A percentile compares a stretch with the other conserved stretches of the same genome.
Evolutionary conservation across 2,329 filamentous ascomycete genomes (phyloP).

Genomic region (Colletotrichum horii): DNA sequence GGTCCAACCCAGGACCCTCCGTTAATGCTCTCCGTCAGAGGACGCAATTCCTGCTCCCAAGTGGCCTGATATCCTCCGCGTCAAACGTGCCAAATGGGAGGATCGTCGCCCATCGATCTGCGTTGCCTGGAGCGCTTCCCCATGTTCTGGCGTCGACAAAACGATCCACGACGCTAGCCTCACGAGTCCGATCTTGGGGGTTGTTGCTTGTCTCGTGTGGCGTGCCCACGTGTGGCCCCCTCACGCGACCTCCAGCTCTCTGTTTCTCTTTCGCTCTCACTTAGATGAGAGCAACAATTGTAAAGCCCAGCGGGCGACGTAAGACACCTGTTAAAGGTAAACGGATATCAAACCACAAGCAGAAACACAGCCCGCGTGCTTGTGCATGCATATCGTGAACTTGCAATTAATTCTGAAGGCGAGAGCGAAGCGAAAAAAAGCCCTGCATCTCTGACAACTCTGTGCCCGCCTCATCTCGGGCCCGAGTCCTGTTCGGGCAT

Average conservation of each 20-base stretch:
- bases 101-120: not conserved
- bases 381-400: not conserved
- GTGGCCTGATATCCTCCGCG: not conserved
- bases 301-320: not conserved
- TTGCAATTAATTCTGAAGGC: not conserved
- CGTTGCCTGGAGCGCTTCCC: not conserved
- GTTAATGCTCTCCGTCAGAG: not conserved
- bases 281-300: not conserved
- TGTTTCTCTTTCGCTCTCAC: not conserved
- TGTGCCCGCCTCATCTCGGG: not conserved
- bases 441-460: not conserved
- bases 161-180: not conserved
- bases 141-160: not conserved
- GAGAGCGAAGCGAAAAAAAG: not conserved
- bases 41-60: not conserved
- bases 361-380: not conserved
- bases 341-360: not conserved
- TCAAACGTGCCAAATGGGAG: not conserved
- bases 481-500: not conserved
- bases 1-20: not conserved
- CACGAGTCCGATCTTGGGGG: not conserved
- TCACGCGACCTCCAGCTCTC: not conserved
- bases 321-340: not conserved
- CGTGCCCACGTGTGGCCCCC: not conserved
- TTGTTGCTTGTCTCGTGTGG: not conserved